A percentile compares a stretch with the other conserved stretches of the same genome.
These are phyloP conservation scores for Geranium incanum DNA, from an alignment of 441 rosid genomes.

Conservation along the genomic window DNA sequence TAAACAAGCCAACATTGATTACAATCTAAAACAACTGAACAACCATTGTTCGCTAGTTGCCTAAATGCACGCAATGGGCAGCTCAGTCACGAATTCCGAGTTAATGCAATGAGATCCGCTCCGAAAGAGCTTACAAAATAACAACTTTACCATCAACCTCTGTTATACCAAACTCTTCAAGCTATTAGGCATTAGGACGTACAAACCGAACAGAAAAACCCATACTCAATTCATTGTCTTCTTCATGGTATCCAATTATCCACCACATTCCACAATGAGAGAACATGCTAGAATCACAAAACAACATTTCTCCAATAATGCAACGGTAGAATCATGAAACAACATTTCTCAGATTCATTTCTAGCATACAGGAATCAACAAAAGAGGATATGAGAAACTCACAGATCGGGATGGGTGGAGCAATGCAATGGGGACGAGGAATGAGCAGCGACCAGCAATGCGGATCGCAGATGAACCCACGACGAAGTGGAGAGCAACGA, in stretches of 20 bases:
- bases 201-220: not conserved
- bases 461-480: conserved; percentile 89
- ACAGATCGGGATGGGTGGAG: conserved; percentile 50
- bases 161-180: not conserved
- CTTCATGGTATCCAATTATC: not conserved
- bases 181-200: not conserved
- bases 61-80: not conserved
- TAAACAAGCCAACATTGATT: not conserved
- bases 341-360: conserved; percentile 1
- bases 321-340: not conserved
- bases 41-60: not conserved
- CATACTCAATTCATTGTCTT: not conserved
- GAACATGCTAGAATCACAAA: not conserved
- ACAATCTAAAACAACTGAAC: not conserved
- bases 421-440: conserved; percentile 56
- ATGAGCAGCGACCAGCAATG: conserved; percentile 67
- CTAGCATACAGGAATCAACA: not conserved
- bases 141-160: not conserved
- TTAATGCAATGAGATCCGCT: not conserved
- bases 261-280: not conserved
- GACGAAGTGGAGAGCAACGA: conserved; percentile 43
- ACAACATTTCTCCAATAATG: not conserved
- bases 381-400: conserved; percentile 29
- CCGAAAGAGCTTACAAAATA: not conserved
- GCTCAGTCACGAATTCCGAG: not conserved